Evolutionary conservation across 2,329 filamentous ascomycete genomes (phyloP).

Genomic region (Aspergillus sp.): DNA sequence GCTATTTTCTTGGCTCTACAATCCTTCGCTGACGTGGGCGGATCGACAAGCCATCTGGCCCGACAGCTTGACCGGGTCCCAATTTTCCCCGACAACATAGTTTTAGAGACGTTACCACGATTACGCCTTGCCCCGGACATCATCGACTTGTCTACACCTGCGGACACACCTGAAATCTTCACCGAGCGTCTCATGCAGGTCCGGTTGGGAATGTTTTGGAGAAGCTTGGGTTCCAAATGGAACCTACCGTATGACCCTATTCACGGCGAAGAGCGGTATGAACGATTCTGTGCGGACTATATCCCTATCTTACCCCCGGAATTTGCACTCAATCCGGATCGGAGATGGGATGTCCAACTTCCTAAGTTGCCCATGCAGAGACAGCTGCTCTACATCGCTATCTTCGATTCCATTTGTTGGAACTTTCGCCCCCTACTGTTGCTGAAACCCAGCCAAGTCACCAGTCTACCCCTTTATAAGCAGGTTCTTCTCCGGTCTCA

Average conservation of each 20-base stretch:
- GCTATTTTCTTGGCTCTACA: too few relatives aligned
- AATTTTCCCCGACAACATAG: not conserved
- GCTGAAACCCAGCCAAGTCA: not conserved
- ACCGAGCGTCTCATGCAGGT: slow-evolving; percentile 13
- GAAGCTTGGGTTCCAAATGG: not conserved
- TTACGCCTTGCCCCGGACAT: not conserved
- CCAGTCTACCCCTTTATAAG: slow-evolving; percentile 4
- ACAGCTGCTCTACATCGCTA: slow-evolving; percentile 10
- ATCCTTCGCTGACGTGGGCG: too few relatives aligned
- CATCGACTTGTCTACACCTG: not conserved
- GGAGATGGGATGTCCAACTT: slow-evolving; percentile 2
- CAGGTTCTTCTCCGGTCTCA: slow-evolving; percentile 1
- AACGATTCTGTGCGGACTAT: slow-evolving; percentile 8
- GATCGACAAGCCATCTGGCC: slow-evolving; percentile 4
- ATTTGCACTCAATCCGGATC: not conserved
- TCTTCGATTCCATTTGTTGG: slow-evolving; percentile 11
- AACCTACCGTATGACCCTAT: slow-evolving; percentile 2
- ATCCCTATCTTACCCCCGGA: slow-evolving; percentile 1
- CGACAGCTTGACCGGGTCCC: slow-evolving; percentile 8
- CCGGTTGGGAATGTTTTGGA: slow-evolving; percentile 10
- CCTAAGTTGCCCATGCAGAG: slow-evolving; percentile 7
- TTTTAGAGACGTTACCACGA: not conserved
- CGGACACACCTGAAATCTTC: slow-evolving; percentile 1
- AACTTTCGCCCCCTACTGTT: slow-evolving; percentile 9
- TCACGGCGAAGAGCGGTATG: slow-evolving; percentile 10